Base-by-base conservation (phyloP, 768 basidiomycete species). In the Kwoniella pini region DNA sequence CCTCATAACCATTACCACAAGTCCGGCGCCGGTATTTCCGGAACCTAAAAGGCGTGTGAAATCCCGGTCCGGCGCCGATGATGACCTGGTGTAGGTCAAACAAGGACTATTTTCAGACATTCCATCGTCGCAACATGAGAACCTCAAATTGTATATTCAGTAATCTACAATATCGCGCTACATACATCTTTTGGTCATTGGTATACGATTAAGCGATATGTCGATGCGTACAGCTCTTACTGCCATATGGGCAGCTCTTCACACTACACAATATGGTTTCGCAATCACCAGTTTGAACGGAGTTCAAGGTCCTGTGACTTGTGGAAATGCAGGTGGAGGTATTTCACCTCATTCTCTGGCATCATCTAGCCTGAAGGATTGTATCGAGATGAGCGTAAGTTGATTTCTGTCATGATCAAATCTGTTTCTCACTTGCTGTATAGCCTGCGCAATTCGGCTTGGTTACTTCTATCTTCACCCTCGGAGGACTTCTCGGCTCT, bases 201-300 rank as follows among this genome's bases (percentile, higher is more conserved):
- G n/a, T n/a, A n/a, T n/a, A n/a, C n/a, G n/a, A n/a, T n/a, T n/a
- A n/a, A n/a, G n/a, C n/a, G 48, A 39, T 2, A 61, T 40, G 33
- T 24, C 57, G n/a, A 46, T 56, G 17, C 24, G 63, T 19, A 67
- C 63, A 7, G 63, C 63, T 9, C 48, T 72, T n/a, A 68, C 61
- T 21, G 64, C 69, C 3, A 45, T 44, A 28, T 75, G 74, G 74
- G 64, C 69, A 12, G 74, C 69, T 15, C 51, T 73, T 4, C 74
- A 75, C 54, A 65, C 74, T 1, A 44, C 67, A 5, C 71, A 73
- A 38, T 72, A 91, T 80, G 93, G 92, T 17, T 92, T 88, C 76
- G 90, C 93, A 72, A 90, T 91, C 46, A 88, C 90, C 1, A 86
- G 86, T 7, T 83, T 97, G 54, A 97, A 97, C 75, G 90, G 94